These are phyloP conservation scores for Nymphaea colorata DNA, from an alignment of 164 flowering plant species.

Conservation along the genomic window DNA sequence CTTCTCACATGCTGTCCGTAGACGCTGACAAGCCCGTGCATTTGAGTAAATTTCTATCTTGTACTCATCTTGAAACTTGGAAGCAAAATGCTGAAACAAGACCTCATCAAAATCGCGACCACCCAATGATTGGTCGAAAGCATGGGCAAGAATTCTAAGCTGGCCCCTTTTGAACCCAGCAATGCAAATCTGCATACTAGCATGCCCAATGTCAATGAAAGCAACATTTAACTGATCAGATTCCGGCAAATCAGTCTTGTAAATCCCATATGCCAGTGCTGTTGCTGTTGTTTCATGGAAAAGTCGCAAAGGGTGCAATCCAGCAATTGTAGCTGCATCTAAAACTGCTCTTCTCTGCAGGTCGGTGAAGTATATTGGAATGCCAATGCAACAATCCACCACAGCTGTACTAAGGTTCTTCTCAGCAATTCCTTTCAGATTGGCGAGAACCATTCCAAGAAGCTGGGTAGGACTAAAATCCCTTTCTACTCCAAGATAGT, in stretches of 20 bases:
- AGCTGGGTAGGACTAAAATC: slow-evolving; percentile 77
- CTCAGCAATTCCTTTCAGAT: slow-evolving; percentile 81
- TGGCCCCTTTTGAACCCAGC: slow-evolving; percentile 86
- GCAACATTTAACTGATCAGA: slow-evolving; percentile 77
- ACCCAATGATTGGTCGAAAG: slow-evolving; percentile 64
- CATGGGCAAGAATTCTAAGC: slow-evolving; percentile 57
- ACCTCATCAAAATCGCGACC: slow-evolving; percentile 91
- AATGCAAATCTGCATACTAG: slow-evolving; percentile 85
- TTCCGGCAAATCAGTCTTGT: slow-evolving; percentile 86
- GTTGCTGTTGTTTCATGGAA: slow-evolving; percentile 88
- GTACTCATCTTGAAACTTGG: slow-evolving; percentile 62
- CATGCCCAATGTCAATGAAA: slow-evolving; percentile 79
- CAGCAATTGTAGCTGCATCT: slow-evolving; percentile 92
- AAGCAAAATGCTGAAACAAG: slow-evolving; percentile 67
- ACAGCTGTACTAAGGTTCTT: slow-evolving; percentile 90
- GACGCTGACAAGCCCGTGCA: slow-evolving; percentile 73
- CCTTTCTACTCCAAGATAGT: slow-evolving; percentile 60
- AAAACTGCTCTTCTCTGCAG: slow-evolving; percentile 82
- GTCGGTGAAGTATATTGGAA: slow-evolving; percentile 84
- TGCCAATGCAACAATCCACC: slow-evolving; percentile 91
- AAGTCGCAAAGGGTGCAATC: slow-evolving; percentile 66
- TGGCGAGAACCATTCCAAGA: slow-evolving; percentile 72
- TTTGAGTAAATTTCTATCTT: slow-evolving; percentile 70
- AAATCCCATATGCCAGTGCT: slow-evolving; percentile 87
- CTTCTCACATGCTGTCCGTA: slow-evolving; percentile 74